Evolutionary conservation across 768 basidiomycete species (phyloP).

Genomic region (Panaeolus cyanescens): DNA sequence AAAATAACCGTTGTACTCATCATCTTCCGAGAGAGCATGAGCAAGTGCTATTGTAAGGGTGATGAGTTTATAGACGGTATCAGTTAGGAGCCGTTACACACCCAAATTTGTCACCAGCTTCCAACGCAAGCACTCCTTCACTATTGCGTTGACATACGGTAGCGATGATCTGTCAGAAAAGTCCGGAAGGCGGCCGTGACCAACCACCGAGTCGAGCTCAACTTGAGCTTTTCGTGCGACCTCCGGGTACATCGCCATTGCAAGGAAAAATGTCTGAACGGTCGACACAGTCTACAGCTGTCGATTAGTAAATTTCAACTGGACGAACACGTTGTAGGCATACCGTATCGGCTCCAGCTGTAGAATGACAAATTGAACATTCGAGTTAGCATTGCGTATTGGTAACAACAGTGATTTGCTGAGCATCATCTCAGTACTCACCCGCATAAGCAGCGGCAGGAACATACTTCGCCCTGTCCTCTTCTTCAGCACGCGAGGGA

Average conservation of each 20-base stretch:
- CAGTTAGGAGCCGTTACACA: background rate
- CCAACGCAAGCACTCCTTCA: constrained; percentile 1
- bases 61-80: background rate
- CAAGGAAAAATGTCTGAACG: constrained; percentile 63
- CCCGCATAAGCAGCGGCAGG: background rate
- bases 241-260: constrained; percentile 64
- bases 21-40: constrained; percentile 10
- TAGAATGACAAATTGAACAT: background rate
- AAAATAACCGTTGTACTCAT: constrained; percentile 15
- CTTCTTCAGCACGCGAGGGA: background rate
- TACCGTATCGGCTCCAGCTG: background rate
- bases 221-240: constrained; percentile 58
- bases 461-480: background rate
- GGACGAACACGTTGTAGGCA: background rate
- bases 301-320: background rate
- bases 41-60: background rate
- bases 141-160: constrained; percentile 40
- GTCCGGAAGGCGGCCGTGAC: constrained; percentile 56
- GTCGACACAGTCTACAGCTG: constrained; percentile 50
- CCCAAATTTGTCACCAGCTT: background rate
- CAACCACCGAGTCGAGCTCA: constrained; percentile 66
- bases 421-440: too few relatives aligned
- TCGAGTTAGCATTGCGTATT: too few relatives aligned
- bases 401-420: too few relatives aligned
- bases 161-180: constrained; percentile 56